These are phyloP conservation scores for Rhynchosporium secalis DNA, from an alignment of 2,329 filamentous ascomycete genomes.

Conservation along the genomic window DNA sequence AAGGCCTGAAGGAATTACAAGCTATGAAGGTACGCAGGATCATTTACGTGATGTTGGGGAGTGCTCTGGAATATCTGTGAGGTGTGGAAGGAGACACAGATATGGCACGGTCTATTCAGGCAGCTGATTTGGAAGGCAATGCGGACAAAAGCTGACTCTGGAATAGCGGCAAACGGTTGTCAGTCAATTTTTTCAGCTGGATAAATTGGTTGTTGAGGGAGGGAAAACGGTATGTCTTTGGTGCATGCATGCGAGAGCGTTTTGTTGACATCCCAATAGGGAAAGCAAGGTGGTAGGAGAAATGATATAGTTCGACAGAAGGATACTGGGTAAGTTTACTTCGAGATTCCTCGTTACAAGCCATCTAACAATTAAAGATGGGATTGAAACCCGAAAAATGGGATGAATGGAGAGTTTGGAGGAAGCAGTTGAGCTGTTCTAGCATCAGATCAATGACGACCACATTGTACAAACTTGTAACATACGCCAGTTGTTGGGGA, in stretches of 20 bases:
- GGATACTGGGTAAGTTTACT: slow-evolving; percentile 66
- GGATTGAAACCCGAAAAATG: slow-evolving; percentile 34
- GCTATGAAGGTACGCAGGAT: slow-evolving; percentile 76
- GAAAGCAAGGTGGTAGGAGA: slow-evolving; percentile 67
- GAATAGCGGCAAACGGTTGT: slow-evolving; percentile 86
- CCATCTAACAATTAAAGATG: slow-evolving; percentile 30
- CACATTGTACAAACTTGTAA: slow-evolving; percentile 15
- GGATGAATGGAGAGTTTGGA: background rate
- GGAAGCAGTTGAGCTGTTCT: background rate
- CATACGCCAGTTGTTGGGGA: background rate
- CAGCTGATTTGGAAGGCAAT: background rate
- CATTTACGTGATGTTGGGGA: background rate
- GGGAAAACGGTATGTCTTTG: slow-evolving; percentile 66
- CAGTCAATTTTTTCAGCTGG: slow-evolving; percentile 91
- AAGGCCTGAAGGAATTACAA: slow-evolving; percentile 82
- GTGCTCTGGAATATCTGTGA: background rate
- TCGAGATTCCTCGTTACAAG: background rate
- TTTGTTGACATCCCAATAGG: slow-evolving; percentile 45
- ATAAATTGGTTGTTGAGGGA: slow-evolving; percentile 88
- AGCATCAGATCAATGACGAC: background rate
- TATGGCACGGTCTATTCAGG: slow-evolving; percentile 20
- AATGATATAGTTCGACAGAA: slow-evolving; percentile 73
- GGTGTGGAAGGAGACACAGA: background rate
- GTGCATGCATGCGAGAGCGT: background rate
- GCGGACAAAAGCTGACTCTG: slow-evolving; percentile 23